Evolutionary conservation across 306 rosid genomes (phyloP), one percentile per base, ranked within the genome.

Genomic region (Citrullus amarus): DNA sequence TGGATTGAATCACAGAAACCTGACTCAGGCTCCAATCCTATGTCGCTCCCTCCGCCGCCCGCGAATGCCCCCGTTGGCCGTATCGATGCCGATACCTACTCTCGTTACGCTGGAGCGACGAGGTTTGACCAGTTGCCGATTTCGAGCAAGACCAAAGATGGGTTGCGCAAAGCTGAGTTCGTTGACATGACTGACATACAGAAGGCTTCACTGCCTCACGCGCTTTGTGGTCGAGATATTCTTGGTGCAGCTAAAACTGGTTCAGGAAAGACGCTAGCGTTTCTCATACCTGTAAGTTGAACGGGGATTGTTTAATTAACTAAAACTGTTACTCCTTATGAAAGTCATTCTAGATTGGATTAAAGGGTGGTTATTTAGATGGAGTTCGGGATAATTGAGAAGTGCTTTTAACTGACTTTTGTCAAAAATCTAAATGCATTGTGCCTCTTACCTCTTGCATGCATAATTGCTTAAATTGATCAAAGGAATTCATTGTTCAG

Each of bases 161-260:
- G 80, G 8, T 75, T 95, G 78, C 77, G 81, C 6, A 81, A 58
- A 39, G 32, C 82, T 13, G 87, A 85, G 74, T 92, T 61, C 79
- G 66, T 77, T 6, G 82, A 83, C 43, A 95, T 92, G 97, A 95
- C 97, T 5, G 97, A 95, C 43, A 88, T 95, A 17, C 97, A 95
- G 87, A 88, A 89, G 76, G 97, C 96, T 66, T 85, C 91, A 63
- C 83, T 95, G 82, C 99, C 99, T 5, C 99, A 95, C 73, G 88
- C 96, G 2, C 90, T 95, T 22, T 87, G 89, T 59, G 92, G 91
- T 8, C 87, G 97, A 43, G 97, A 95, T 65, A 80, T 95, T 84
- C 96, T 91, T 39, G 98, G 99, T 9, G 99, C 99, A 4, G 96
- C 97, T 6, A 95, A 92, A 79, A 92, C 97, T 20, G 97, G 97